phyloP scores from a whole-genome alignment of 1,139 yeast species.

The Nakaseomyces nivariensis region DNA sequence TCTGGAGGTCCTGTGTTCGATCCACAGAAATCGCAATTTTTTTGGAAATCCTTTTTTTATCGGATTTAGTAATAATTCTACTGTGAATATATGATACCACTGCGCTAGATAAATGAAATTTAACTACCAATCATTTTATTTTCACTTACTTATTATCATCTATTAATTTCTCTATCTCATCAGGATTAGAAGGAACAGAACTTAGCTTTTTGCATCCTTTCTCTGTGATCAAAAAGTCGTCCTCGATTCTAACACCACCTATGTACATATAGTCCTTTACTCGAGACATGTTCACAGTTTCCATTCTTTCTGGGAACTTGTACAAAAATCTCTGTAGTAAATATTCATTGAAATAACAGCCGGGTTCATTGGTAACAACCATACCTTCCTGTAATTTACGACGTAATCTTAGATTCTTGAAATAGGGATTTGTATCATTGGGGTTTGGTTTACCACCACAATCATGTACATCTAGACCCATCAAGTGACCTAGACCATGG shows the following conservation, averaged over 20 bases:
- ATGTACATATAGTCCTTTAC: slow-evolving; percentile 73
- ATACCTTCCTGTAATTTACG: slow-evolving; percentile 61
- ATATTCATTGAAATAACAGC: slow-evolving; percentile 80
- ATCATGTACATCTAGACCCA: slow-evolving; percentile 95
- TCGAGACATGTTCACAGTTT: slow-evolving; percentile 54
- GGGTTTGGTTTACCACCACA: slow-evolving; percentile 85
- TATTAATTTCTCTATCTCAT: slow-evolving; percentile 57
- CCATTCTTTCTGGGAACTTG: slow-evolving; percentile 44
- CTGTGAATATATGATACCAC: too few relatives aligned
- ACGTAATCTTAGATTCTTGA: slow-evolving; percentile 70
- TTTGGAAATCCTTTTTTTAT: neutral
- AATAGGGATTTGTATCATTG: slow-evolving; percentile 66
- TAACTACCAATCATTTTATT: too few relatives aligned
- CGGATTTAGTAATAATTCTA: too few relatives aligned
- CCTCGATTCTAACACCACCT: slow-evolving; percentile 96
- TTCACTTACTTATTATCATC: neutral
- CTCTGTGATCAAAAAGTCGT: slow-evolving; percentile 71
- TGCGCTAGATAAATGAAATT: too few relatives aligned
- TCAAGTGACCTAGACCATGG: slow-evolving; percentile 87
- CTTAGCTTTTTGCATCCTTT: slow-evolving; percentile 76
- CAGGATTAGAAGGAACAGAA: slow-evolving; percentile 72
- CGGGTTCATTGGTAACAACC: slow-evolving; percentile 95
- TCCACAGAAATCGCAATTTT: slow-evolving; percentile 71
- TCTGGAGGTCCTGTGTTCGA: slow-evolving; percentile 90
- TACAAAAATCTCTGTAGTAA: slow-evolving; percentile 53